Conservation (phyloP, 345 rosid genomes). For the Populus euphratica region DNA sequence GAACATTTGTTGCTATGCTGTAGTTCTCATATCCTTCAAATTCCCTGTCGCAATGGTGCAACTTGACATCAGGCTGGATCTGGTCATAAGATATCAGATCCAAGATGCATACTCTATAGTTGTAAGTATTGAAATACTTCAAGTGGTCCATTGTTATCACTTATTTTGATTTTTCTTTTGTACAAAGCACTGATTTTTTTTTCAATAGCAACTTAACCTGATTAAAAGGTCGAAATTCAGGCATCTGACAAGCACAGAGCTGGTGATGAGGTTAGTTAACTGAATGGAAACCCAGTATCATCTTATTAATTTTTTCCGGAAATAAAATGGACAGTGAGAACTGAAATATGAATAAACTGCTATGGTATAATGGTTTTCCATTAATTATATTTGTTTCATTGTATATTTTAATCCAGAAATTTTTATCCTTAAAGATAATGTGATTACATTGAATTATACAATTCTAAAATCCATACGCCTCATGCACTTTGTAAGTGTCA, state of each 20-base stretch:
- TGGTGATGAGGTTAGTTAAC: neutral
- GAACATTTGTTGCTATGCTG: neutral
- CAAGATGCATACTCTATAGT: neutral
- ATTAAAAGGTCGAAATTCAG: neutral
- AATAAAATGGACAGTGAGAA: neutral
- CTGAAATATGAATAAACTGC: neutral
- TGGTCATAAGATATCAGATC: conserved; percentile 1
- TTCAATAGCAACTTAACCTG: neutral
- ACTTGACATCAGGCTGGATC: neutral
- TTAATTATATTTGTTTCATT: neutral
- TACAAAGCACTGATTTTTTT: too few species aligned
- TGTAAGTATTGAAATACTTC: neutral
- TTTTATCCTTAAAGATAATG: neutral
- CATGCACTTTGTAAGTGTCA: neutral
- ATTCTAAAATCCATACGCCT: neutral
- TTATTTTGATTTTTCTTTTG: neutral
- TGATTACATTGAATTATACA: neutral
- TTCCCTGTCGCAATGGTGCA: neutral
- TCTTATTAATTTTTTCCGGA: neutral
- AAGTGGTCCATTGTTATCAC: neutral
- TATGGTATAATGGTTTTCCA: neutral
- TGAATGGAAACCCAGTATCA: neutral
- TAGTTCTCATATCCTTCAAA: neutral
- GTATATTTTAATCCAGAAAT: neutral
- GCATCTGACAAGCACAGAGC: neutral